Conservation (phyloP, 2,329 filamentous ascomycete species). For the Paraconiothyrium sp. region DNA sequence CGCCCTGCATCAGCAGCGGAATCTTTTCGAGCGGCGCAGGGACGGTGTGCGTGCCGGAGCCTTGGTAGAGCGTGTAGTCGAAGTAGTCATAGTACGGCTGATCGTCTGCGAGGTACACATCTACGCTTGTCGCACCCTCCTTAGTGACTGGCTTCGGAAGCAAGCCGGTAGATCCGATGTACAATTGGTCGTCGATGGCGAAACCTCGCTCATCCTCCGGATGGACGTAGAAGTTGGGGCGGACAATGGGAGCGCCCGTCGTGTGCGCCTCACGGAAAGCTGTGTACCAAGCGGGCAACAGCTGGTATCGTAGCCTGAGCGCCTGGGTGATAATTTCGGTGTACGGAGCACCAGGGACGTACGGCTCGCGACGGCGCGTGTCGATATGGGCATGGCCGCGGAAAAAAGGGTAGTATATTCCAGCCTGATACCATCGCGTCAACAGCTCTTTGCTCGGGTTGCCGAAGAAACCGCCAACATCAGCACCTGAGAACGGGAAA, state of each 20-base stretch:
- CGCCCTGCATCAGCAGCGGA: conserved; percentile 90
- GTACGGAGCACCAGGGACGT: conserved; percentile 85
- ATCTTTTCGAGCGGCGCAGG: conserved; percentile 84
- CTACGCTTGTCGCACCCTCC: conserved; percentile 75
- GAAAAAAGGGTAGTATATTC: conserved; percentile 98
- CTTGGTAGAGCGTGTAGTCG: conserved; percentile 79
- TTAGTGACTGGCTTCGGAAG: conserved; percentile 91
- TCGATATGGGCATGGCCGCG: conserved; percentile 97
- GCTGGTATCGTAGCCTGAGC: conserved; percentile 84
- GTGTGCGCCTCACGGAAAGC: conserved; percentile 90
- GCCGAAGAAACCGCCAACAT: conserved; percentile 97
- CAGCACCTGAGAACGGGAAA: conserved; percentile 92
- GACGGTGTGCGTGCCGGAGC: conserved; percentile 76
- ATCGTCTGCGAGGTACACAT: conserved; percentile 88
- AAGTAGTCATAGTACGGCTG: conserved; percentile 97
- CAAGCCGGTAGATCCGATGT: conserved; percentile 86
- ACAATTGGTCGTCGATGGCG: conserved; percentile 89
- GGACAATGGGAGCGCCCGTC: conserved; percentile 85
- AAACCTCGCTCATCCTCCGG: conserved; percentile 89
- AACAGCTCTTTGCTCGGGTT: conserved; percentile 93
- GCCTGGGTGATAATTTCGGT: conserved; percentile 87
- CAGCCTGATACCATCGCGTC: conserved; percentile 95
- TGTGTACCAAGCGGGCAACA: conserved; percentile 95
- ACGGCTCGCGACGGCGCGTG: conserved; percentile 91
- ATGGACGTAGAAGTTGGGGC: conserved; percentile 93